Evolutionary conservation across 2,329 filamentous ascomycete species (phyloP), one percentile per base, ranked within the genome.

Genomic region (Xylariaceae sp.): DNA sequence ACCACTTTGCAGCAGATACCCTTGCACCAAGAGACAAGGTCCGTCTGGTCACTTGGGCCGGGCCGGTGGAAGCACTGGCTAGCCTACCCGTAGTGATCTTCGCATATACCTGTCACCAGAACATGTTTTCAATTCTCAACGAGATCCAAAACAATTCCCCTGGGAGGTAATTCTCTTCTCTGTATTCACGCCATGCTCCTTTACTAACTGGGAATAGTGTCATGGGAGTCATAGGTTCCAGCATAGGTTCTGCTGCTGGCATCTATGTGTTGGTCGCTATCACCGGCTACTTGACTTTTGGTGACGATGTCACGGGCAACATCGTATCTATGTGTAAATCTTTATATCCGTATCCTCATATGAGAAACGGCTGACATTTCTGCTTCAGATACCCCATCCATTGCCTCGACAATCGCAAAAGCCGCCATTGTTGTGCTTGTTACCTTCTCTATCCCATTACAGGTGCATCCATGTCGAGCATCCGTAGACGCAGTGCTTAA

Each of bases 81-180:
- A 93, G 90, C 60, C 85, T 99, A 62, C 95, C 95, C 0, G 92
- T 99, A 50, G 93, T 98, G 54, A 91, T 99, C 2, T 99, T 99
- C 79, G 95, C 93, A n/a, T 99, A 98, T 73, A 99, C 95, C 1
- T 99, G 95, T 72, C 95, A 99, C 74, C 95, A 99, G 70, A 99
- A 99, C 72, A 99, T 99, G 95, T 99, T 99, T 73, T 96, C 93
- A 10, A 96, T 99, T 63, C 78, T 99, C 44, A 99, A 99, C 68
- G 95, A 99, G 75, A 91, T 99, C 64, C 82, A 85, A 56, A 88
- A 96, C 70, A 91, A 92, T 73, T 90, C 90, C 2, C 91, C 91
- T 19, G 75, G 71, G 18, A 79, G 70, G 75, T 76, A 67, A 45
- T 50, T 42, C n/a, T 50, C 42, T 26, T 23, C 7, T 6, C 14